Conservation (phyloP, 164 flowering plant genomes). For the Macadamia tetraphylla region DNA sequence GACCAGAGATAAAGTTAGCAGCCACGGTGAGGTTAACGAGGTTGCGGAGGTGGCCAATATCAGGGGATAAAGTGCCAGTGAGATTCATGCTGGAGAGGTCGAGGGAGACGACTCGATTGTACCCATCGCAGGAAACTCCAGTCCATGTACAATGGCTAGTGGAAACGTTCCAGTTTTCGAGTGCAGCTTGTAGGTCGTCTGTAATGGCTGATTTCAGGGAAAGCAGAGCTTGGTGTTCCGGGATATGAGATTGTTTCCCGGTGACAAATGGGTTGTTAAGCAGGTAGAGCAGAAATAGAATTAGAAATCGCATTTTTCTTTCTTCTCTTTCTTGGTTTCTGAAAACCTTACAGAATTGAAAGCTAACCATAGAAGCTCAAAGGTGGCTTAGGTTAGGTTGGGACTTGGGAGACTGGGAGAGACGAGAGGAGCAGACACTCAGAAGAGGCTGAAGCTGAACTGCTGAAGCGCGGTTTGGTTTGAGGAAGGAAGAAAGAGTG, state of each 20-base stretch:
- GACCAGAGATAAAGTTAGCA: slow-evolving; percentile 54
- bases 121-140: slow-evolving; percentile 58
- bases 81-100: slow-evolving; percentile 62
- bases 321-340: no score
- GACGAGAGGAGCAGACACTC: no score
- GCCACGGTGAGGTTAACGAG: slow-evolving; percentile 53
- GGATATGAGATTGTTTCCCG: slow-evolving; percentile 22
- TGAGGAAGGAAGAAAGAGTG: no score
- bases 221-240: slow-evolving; percentile 59
- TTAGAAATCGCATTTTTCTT: slow-evolving; percentile 18
- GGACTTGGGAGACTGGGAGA: no score
- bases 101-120: slow-evolving; percentile 49
- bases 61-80: slow-evolving; percentile 57
- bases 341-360: no score
- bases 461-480: no score
- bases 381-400: no score
- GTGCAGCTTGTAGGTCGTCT: slow-evolving; percentile 42
- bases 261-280: slow-evolving; percentile 13
- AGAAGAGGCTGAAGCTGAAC: no score
- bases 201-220: slow-evolving; percentile 58
- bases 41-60: slow-evolving; percentile 38
- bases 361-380: no score
- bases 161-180: slow-evolving; percentile 53
- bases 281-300: slow-evolving; percentile 18
- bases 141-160: slow-evolving; percentile 61